Percentiles rank a stretch among this genome's conserved stretches.
Evolutionary conservation across 257 asterid genomes (phyloP).

Genomic region (Penstemon barbatus): DNA sequence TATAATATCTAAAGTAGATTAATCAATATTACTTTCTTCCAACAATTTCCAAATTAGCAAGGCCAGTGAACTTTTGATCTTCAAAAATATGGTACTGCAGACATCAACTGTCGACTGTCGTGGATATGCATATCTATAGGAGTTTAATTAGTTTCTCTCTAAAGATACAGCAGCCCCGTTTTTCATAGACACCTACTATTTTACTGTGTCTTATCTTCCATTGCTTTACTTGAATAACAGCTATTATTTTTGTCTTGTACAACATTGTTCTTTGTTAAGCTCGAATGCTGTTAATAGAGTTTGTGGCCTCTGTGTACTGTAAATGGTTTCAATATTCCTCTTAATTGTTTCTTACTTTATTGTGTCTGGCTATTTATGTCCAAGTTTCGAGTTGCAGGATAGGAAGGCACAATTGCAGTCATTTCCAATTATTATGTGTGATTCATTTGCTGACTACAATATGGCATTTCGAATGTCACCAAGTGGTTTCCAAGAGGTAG

Average conservation of each 20-base stretch:
- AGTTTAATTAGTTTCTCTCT: background rate
- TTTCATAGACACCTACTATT: background rate
- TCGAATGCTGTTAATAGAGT: conserved; percentile 18
- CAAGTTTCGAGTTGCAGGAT: conserved; percentile 54
- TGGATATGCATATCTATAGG: background rate
- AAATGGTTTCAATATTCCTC: background rate
- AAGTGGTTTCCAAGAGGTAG: conserved; percentile 88
- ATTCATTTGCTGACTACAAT: conserved; percentile 68
- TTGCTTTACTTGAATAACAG: conserved; percentile 13
- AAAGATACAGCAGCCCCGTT: background rate
- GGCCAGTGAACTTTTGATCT: background rate
- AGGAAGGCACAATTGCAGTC: conserved; percentile 47
- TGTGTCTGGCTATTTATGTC: conserved; percentile 14
- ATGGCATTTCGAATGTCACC: conserved; percentile 80
- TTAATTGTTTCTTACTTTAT: conserved; percentile 17
- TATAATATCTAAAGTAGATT: background rate
- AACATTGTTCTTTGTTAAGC: background rate
- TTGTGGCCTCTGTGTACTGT: conserved; percentile 11
- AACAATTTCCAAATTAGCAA: background rate
- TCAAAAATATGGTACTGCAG: conserved; percentile 7
- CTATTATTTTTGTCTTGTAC: conserved; percentile 7
- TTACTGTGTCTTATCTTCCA: conserved; percentile 11
- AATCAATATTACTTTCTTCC: background rate
- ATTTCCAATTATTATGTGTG: conserved; percentile 76
- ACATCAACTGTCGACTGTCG: conserved; percentile 3